Evolutionary conservation across 805 yeast genomes (phyloP).

Genomic region (Candida andamanensis): DNA sequence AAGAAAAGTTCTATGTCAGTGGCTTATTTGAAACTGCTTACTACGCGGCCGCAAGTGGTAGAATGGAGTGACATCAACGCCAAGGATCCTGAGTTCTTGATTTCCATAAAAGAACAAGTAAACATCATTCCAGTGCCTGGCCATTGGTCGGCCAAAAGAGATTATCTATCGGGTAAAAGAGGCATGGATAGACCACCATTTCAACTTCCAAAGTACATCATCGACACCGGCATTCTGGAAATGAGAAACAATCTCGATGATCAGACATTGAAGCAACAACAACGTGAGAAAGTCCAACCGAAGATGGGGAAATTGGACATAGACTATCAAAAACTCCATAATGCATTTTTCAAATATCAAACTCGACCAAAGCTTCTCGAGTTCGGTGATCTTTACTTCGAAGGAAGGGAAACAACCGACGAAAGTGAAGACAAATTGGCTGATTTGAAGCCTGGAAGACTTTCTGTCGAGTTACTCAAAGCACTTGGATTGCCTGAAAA

Average conservation of each 20-base stretch:
- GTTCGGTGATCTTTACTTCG: constrained; percentile 77
- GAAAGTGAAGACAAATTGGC: constrained; percentile 31
- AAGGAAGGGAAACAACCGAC: constrained; percentile 57
- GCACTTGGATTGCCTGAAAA: constrained; percentile 65
- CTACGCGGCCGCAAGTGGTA: constrained; percentile 63
- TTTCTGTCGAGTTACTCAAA: constrained; percentile 54
- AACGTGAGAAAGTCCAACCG: constrained; percentile 84
- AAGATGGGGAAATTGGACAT: constrained; percentile 81
- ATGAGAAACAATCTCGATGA: constrained; percentile 70
- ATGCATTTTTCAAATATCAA: constrained; percentile 83
- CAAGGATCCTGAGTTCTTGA: constrained; percentile 63
- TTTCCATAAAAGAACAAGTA: constrained; percentile 57
- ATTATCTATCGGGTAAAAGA: constrained; percentile 60
- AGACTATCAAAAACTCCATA: constrained; percentile 75
- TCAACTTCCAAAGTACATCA: constrained; percentile 71
- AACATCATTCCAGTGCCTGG: constrained; percentile 73
- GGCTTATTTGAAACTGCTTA: constrained; percentile 57
- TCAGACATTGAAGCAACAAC: constrained; percentile 60
- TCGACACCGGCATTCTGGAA: constrained; percentile 78
- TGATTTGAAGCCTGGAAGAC: constrained; percentile 58
- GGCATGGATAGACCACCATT: constrained; percentile 69
- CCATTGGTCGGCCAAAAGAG: constrained; percentile 81
- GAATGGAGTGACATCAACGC: constrained; percentile 90
- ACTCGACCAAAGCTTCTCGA: constrained; percentile 61
- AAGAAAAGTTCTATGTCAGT: constrained; percentile 65